These are phyloP conservation scores for Boletus subparvulus DNA, from an alignment of 768 basidiomycete species.

Conservation along the genomic window DNA sequence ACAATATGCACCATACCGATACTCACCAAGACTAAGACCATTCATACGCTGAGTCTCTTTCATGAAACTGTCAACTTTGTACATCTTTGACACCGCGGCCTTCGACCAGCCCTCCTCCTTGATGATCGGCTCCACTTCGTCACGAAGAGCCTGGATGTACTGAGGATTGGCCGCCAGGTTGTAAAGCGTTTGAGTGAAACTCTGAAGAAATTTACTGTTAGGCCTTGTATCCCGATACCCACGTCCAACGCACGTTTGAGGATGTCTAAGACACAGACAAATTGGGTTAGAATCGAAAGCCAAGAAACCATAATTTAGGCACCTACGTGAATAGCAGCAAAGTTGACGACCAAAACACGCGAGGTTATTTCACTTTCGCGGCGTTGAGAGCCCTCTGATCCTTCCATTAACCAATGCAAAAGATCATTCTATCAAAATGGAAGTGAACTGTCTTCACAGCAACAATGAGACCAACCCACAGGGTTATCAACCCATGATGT, in stretches of 20 bases:
- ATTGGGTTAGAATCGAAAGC: neutral
- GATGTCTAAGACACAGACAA: neutral
- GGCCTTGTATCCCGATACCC: neutral
- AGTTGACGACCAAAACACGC: constrained; percentile 17
- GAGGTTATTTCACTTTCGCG: constrained; percentile 21
- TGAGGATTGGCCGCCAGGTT: constrained; percentile 14
- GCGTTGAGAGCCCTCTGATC: constrained; percentile 14
- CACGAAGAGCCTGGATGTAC: constrained; percentile 14
- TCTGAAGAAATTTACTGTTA: neutral
- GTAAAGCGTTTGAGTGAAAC: constrained; percentile 10
- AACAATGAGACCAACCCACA: neutral
- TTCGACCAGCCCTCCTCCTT: constrained; percentile 21
- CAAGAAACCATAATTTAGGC: too few relatives aligned
- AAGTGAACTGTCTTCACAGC: neutral
- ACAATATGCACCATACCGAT: neutral
- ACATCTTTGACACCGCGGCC: constrained; percentile 14
- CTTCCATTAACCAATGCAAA: constrained; percentile 34
- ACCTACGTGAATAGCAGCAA: constrained; percentile 25
- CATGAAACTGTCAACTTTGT: constrained; percentile 21
- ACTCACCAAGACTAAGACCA: constrained; percentile 28
- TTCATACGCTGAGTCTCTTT: constrained; percentile 28
- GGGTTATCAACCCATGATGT: neutral
- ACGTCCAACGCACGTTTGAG: constrained; percentile 3
- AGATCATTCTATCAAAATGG: constrained; percentile 30
- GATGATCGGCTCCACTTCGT: constrained; percentile 15